Conservation (phyloP, 2,329 filamentous ascomycete genomes). For the Bisporella sp. region DNA sequence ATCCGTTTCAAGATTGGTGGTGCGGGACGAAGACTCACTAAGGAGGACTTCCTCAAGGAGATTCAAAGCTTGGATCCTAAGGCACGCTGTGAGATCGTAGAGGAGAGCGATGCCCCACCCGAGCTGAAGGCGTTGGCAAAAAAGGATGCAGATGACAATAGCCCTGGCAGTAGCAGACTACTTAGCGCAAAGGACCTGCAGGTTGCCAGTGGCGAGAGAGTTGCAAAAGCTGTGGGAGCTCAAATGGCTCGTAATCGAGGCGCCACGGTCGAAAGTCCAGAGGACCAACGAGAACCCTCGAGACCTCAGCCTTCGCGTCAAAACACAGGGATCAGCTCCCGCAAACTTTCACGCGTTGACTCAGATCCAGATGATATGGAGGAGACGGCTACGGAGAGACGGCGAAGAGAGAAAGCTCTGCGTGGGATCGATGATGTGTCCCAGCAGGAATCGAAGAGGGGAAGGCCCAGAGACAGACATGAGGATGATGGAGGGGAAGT, state of each 20-base stretch:
- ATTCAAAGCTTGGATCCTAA: constrained; percentile 66
- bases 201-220: constrained; percentile 3
- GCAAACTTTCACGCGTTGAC: background rate
- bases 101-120: constrained; percentile 19
- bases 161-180: constrained; percentile 17
- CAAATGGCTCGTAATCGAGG: constrained; percentile 15
- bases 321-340: background rate
- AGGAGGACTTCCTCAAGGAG: constrained; percentile 71
- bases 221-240: constrained; percentile 12
- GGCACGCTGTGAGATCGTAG: constrained; percentile 34
- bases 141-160: constrained; percentile 20
- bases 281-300: background rate
- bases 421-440: constrained; percentile 34
- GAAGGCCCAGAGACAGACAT: constrained; percentile 20
- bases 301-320: background rate
- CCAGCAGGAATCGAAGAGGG: background rate
- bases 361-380: background rate
- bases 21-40: constrained; percentile 68
- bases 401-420: constrained; percentile 51
- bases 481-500: constrained; percentile 12
- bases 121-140: constrained; percentile 23
- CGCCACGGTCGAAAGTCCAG: constrained; percentile 7
- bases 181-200: constrained; percentile 31
- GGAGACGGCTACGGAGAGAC: constrained; percentile 41
- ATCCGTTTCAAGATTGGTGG: constrained; percentile 72